Evolutionary conservation across 2,329 filamentous ascomycete species (phyloP).

Genomic region (Talaromyces pinophilus): DNA sequence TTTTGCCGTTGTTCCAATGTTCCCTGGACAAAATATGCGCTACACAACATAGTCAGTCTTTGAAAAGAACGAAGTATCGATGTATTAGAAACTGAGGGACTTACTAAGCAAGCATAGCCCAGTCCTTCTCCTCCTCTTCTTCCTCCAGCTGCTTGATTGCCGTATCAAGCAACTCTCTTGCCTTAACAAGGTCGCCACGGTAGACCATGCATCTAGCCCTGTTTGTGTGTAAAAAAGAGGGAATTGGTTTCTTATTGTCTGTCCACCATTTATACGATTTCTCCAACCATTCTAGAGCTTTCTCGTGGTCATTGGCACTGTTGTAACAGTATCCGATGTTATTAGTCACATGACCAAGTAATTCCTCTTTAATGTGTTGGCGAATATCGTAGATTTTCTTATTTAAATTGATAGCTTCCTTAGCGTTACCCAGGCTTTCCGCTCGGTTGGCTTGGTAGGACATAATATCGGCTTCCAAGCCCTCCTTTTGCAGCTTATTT

Average conservation of each 20-base stretch:
- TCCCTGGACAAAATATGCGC: not conserved
- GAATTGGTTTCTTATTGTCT: not conserved
- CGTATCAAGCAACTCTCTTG: not conserved
- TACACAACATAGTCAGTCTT: not conserved
- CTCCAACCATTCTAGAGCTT: not conserved
- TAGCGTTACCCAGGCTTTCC: not conserved
- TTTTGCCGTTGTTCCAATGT: not conserved
- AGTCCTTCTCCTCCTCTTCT: not conserved
- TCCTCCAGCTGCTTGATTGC: not conserved
- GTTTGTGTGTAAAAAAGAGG: not conserved
- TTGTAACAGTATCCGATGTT: not conserved
- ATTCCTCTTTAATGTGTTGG: not conserved
- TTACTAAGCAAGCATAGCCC: not conserved
- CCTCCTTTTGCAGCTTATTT: not conserved
- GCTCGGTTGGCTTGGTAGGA: conserved; percentile 2
- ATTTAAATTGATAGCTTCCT: conserved; percentile 4
- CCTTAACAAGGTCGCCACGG: not conserved
- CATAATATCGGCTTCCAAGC: not conserved
- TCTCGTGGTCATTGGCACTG: not conserved
- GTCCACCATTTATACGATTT: not conserved
- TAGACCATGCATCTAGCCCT: not conserved
- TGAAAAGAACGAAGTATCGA: not conserved
- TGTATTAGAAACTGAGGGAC: not conserved
- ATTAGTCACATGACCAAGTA: not conserved
- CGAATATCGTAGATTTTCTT: not conserved